Percentiles rank a stretch among this genome's conserved stretches.
phyloP scores from a whole-genome alignment of 2,329 filamentous ascomycete species.

The Clarireedia hainanense region DNA sequence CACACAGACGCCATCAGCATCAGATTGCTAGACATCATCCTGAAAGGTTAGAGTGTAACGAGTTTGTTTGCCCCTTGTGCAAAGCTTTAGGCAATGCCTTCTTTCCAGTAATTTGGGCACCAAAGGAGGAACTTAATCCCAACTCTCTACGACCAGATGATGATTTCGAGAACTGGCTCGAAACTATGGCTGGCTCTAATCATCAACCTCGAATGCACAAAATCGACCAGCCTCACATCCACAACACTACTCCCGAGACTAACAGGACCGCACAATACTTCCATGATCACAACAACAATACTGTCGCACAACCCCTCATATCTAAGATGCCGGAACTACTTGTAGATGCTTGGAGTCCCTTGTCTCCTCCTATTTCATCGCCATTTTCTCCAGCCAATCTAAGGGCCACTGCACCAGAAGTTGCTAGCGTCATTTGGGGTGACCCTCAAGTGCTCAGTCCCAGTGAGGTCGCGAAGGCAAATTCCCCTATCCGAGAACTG shows the following conservation, averaged over 20 bases:
- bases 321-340: slow-evolving; percentile 24
- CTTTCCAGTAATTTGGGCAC: slow-evolving; percentile 91
- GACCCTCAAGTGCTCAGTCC: slow-evolving; percentile 32
- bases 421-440: slow-evolving; percentile 19
- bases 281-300: slow-evolving; percentile 21
- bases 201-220: slow-evolving; percentile 8
- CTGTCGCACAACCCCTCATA: slow-evolving; percentile 18
- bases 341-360: slow-evolving; percentile 23
- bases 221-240: slow-evolving; percentile 11
- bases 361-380: slow-evolving; percentile 18
- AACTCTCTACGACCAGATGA: slow-evolving; percentile 55
- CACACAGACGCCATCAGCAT: slow-evolving; percentile 72
- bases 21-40: slow-evolving; percentile 95
- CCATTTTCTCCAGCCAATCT: slow-evolving; percentile 10
- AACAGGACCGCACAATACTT: slow-evolving; percentile 18
- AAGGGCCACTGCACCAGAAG: slow-evolving; percentile 23
- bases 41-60: slow-evolving; percentile 67
- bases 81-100: slow-evolving; percentile 95
- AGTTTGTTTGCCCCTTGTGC: slow-evolving; percentile 94
- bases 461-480: slow-evolving; percentile 33
- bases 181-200: slow-evolving; percentile 8
- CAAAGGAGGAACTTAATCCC: slow-evolving; percentile 76
- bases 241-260: slow-evolving; percentile 7
- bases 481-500: slow-evolving; percentile 43
- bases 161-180: slow-evolving; percentile 46